Evolutionary conservation across 768 basidiomycete genomes (phyloP).

Genomic region (Leccinum barrowsii): DNA sequence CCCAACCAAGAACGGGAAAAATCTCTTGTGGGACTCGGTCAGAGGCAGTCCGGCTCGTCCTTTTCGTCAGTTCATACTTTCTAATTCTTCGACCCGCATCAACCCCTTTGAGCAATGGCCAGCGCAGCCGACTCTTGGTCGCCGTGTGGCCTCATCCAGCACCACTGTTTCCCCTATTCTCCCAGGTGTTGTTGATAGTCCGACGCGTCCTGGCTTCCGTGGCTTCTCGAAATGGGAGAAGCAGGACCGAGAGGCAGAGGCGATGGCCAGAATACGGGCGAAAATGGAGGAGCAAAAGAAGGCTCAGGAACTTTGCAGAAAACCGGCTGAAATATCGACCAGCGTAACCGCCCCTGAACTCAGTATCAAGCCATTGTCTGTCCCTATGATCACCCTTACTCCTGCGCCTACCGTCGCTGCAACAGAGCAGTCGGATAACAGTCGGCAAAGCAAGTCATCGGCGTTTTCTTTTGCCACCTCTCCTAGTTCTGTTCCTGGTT

Average conservation of each 20-base stretch:
- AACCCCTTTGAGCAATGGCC: slow-evolving; percentile 46
- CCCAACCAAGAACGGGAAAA: slow-evolving; percentile 52
- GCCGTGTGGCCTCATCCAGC: slow-evolving; percentile 42
- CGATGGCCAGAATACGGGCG: slow-evolving; percentile 68
- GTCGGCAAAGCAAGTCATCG: slow-evolving; percentile 15
- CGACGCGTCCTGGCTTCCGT: slow-evolving; percentile 43
- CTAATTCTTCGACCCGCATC: slow-evolving; percentile 40
- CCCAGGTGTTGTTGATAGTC: slow-evolving; percentile 47
- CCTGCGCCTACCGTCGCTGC: slow-evolving; percentile 17
- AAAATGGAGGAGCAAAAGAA: slow-evolving; percentile 45
- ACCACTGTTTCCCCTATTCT: slow-evolving; percentile 24
- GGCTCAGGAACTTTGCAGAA: slow-evolving; percentile 34
- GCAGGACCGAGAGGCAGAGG: slow-evolving; percentile 77
- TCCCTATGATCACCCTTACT: slow-evolving; percentile 29
- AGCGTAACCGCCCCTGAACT: slow-evolving; percentile 24
- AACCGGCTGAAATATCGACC: slow-evolving; percentile 30
- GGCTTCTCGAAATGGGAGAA: slow-evolving; percentile 82
- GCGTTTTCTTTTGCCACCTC: slow-evolving; percentile 15
- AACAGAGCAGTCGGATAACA: slow-evolving; percentile 5
- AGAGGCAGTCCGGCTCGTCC: slow-evolving; percentile 39
- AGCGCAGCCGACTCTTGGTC: slow-evolving; percentile 35
- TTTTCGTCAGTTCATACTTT: slow-evolving; percentile 47
- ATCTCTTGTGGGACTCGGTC: slow-evolving; percentile 67
- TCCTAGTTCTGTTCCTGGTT: slow-evolving; percentile 7
- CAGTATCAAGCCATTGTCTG: slow-evolving; percentile 15